A percentile compares a stretch with the other conserved stretches of the same genome.
Evolutionary conservation across 2,329 filamentous ascomycete genomes (phyloP).

Genomic region (Emydomyces testavorans): DNA sequence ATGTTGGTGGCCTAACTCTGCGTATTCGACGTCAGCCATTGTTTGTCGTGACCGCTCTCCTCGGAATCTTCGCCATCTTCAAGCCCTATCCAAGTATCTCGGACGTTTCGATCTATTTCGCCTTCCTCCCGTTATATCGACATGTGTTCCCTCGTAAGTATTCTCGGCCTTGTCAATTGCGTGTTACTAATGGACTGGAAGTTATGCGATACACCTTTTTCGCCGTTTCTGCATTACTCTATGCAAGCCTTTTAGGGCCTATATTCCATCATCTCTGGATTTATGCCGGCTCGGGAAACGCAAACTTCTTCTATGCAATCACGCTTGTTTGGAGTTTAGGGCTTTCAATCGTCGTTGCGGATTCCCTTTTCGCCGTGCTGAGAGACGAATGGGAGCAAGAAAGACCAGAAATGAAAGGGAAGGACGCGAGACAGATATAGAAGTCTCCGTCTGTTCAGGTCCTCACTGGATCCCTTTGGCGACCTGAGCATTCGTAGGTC

Average conservation of each 20-base stretch:
- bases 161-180: background rate
- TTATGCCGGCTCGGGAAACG: constrained; percentile 93
- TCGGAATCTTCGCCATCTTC: constrained; percentile 88
- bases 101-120: constrained; percentile 77
- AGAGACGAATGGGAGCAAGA: constrained; percentile 92
- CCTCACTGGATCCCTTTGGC: background rate
- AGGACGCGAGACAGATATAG: constrained; percentile 75
- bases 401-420: constrained; percentile 76
- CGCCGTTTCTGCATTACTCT: constrained; percentile 68
- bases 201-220: constrained; percentile 92
- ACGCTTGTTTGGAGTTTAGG: constrained; percentile 96
- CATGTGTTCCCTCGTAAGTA: constrained; percentile 71
- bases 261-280: constrained; percentile 98
- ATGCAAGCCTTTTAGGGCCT: constrained; percentile 77
- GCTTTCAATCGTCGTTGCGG: constrained; percentile 72
- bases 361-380: constrained; percentile 76
- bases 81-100: constrained; percentile 93
- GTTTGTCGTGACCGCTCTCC: constrained; percentile 69
- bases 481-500: background rate
- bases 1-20: constrained; percentile 75
- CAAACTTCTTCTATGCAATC: constrained; percentile 99
- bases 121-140: constrained; percentile 70
- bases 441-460: background rate
- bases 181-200: constrained; percentile 29
- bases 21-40: constrained; percentile 76